phyloP scores from a whole-genome alignment of 805 yeast genomes.

The Diddensiella caesifluorescens region DNA sequence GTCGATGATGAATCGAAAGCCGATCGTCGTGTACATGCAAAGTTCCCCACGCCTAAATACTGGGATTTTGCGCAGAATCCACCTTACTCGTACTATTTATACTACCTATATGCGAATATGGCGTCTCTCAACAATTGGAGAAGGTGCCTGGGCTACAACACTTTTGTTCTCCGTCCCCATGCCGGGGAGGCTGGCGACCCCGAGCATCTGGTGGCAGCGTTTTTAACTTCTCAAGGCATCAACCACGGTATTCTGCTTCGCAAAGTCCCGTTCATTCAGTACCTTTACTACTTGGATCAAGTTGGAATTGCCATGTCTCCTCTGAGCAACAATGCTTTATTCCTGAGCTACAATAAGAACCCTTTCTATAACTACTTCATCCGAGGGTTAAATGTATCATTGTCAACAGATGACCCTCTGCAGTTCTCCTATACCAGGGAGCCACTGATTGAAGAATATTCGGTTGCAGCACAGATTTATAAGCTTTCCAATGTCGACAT shows the following conservation, averaged over 20 bases:
- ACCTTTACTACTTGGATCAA: constrained; percentile 87
- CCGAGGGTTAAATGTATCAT: constrained; percentile 88
- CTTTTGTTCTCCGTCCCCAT: constrained; percentile 94
- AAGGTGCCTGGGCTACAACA: constrained; percentile 65
- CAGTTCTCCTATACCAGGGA: constrained; percentile 97
- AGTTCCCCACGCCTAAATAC: constrained; percentile 76
- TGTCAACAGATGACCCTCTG: constrained; percentile 95
- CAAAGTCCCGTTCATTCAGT: constrained; percentile 92
- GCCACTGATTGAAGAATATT: constrained; percentile 94
- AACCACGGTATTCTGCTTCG: constrained; percentile 93
- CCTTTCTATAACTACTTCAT: constrained; percentile 90
- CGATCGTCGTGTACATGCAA: constrained; percentile 75
- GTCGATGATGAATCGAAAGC: constrained; percentile 96
- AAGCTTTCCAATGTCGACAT: constrained; percentile 91
- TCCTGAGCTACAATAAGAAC: constrained; percentile 92
- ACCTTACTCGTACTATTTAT: constrained; percentile 94
- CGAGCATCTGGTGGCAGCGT: constrained; percentile 88
- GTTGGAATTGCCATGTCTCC: constrained; percentile 99
- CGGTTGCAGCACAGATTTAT: constrained; percentile 97
- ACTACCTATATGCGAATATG: constrained; percentile 81
- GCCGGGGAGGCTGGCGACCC: constrained; percentile 99
- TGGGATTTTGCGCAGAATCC: constrained; percentile 84
- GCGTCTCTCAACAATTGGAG: constrained; percentile 85
- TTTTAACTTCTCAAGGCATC: constrained; percentile 82
- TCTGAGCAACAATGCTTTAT: constrained; percentile 89